phyloP scores from a whole-genome alignment of 257 asterid species.

The Lycium ferocissimum region DNA sequence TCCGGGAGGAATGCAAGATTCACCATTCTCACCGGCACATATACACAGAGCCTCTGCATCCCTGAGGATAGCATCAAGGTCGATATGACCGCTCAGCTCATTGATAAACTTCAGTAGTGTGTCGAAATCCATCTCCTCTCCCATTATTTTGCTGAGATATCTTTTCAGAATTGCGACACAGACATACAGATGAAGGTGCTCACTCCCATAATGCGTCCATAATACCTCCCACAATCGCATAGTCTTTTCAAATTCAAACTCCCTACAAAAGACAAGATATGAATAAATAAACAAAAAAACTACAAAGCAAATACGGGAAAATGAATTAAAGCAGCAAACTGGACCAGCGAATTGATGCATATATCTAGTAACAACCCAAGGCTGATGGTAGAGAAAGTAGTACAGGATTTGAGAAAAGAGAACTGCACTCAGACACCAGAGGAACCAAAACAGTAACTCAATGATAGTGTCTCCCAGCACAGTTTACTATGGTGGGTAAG shows the following conservation, averaged over 20 bases:
- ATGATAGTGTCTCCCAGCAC: not conserved
- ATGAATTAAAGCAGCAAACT: not conserved
- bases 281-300: not conserved
- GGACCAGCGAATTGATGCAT: not conserved
- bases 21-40: slow-evolving; percentile 95
- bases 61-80: slow-evolving; percentile 75
- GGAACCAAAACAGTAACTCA: not conserved
- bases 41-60: slow-evolving; percentile 94
- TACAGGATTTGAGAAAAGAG: slow-evolving; percentile 1
- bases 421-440: not conserved
- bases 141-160: slow-evolving; percentile 73
- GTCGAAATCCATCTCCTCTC: slow-evolving; percentile 94
- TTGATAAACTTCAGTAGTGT: slow-evolving; percentile 91
- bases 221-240: slow-evolving; percentile 91
- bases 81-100: slow-evolving; percentile 85
- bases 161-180: slow-evolving; percentile 89
- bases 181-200: slow-evolving; percentile 88
- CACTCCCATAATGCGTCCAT: slow-evolving; percentile 89
- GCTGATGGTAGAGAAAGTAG: not conserved
- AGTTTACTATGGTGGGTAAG: not conserved
- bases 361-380: not conserved
- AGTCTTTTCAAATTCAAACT: slow-evolving; percentile 78
- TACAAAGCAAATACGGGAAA: not conserved
- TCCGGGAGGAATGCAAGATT: slow-evolving; percentile 90
- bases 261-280: slow-evolving; percentile 58